phyloP scores from a whole-genome alignment of 228 moss, liverwort and hornwort genomes.

The Sphagnum magellanicum region DNA sequence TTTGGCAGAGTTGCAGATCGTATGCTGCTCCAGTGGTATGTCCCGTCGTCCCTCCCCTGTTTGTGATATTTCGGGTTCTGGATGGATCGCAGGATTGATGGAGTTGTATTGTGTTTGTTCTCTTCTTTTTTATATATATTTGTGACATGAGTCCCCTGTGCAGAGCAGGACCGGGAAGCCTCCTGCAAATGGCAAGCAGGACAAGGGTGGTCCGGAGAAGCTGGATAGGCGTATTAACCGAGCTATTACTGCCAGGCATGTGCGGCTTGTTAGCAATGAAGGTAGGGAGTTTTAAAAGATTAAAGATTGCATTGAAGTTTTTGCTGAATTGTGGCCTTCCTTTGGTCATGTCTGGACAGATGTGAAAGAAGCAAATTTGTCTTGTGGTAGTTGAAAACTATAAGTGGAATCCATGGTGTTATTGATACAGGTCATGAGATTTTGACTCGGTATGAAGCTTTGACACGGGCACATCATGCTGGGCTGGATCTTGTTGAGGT shows the following conservation, averaged over 20 bases:
- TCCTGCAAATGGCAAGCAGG: constrained; percentile 18
- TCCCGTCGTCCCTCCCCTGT: not conserved
- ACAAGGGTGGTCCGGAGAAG: constrained; percentile 22
- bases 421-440: constrained; percentile 53
- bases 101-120: not conserved
- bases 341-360: not conserved
- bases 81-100: not conserved
- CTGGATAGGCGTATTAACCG: constrained; percentile 68
- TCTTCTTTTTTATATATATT: not conserved
- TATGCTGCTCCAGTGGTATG: not conserved
- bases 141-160: not conserved
- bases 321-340: not conserved
- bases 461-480: constrained; percentile 55
- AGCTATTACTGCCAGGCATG: constrained; percentile 65
- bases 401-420: too few relatives aligned
- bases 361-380: not conserved
- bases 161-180: constrained; percentile 34
- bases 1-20: not conserved
- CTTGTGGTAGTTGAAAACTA: too few relatives aligned
- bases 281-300: constrained; percentile 12
- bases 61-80: not conserved
- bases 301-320: not conserved
- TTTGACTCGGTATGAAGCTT: constrained; percentile 65
- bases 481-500: constrained; percentile 84
- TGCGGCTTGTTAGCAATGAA: constrained; percentile 59